A percentile compares a stretch with the other conserved stretches of the same genome.
phyloP scores from a whole-genome alignment of 2,329 filamentous ascomycete species.

The Metarhizium rileyi region DNA sequence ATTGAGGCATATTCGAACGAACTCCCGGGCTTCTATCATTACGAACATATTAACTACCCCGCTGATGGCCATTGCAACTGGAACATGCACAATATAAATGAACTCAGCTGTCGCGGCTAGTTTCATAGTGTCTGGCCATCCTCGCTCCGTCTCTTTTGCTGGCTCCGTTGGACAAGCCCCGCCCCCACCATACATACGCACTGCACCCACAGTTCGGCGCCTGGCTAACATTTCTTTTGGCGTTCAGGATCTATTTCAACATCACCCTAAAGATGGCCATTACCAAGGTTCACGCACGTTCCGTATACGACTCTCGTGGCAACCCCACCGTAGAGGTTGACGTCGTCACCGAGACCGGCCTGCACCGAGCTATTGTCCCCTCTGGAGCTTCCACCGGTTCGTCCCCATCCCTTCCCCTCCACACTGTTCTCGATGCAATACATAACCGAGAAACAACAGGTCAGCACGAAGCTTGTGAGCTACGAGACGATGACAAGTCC shows the following conservation, averaged over 20 bases:
- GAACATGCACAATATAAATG: not conserved
- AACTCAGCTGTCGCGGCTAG: not conserved
- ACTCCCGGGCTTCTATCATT: not conserved
- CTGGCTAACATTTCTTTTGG: constrained; percentile 1
- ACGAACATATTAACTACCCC: not conserved
- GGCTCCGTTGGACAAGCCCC: constrained; percentile 5
- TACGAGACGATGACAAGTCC: constrained; percentile 80
- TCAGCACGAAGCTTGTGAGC: constrained; percentile 84
- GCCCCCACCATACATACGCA: constrained; percentile 5
- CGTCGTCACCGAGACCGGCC: constrained; percentile 88
- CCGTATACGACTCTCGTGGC: constrained; percentile 95
- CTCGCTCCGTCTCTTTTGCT: not conserved
- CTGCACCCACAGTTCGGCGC: not conserved
- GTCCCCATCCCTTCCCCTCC: constrained; percentile 27
- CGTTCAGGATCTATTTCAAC: not conserved
- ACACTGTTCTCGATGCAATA: constrained; percentile 13
- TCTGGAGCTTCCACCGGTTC: constrained; percentile 90
- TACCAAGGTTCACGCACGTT: constrained; percentile 83
- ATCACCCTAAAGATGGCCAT: constrained; percentile 63
- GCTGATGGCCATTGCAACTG: not conserved
- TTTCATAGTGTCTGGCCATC: not conserved
- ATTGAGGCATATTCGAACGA: constrained; percentile 4
- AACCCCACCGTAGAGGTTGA: constrained; percentile 99
- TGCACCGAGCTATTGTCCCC: constrained; percentile 95
- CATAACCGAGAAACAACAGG: constrained; percentile 41